Evolutionary conservation across 495 filamentous ascomycete species (phyloP).

Genomic region (Lentithecium fluviatile): DNA sequence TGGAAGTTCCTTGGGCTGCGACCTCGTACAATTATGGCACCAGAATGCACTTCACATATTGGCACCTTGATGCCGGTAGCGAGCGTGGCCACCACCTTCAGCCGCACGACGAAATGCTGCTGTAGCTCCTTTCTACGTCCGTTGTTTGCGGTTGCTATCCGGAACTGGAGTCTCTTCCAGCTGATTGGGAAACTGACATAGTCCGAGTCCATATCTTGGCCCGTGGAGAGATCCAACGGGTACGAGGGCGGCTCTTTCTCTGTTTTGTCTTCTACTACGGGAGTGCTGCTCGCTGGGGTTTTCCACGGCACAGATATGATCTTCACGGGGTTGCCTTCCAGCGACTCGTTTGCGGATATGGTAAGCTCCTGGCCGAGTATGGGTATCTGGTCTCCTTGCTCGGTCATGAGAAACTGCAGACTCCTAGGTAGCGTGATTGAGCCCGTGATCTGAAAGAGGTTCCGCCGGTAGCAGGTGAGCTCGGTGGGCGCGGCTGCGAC

Average conservation of each 20-base stretch:
- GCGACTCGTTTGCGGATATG: constrained; percentile 84
- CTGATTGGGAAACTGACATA: constrained; percentile 78
- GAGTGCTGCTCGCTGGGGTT: constrained; percentile 67
- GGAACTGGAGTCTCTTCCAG: constrained; percentile 91
- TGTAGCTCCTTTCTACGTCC: constrained; percentile 69
- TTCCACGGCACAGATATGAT: constrained; percentile 95
- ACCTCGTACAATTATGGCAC: constrained; percentile 67
- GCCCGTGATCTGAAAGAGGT: constrained; percentile 86
- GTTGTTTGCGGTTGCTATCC: constrained; percentile 86
- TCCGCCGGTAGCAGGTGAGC: constrained; percentile 87
- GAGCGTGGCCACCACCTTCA: constrained; percentile 61
- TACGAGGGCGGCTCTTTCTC: constrained; percentile 68
- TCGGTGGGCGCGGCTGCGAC: constrained; percentile 69
- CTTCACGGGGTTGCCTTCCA: constrained; percentile 83
- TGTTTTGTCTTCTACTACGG: constrained; percentile 56
- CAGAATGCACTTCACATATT: constrained; percentile 62
- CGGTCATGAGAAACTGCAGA: constrained; percentile 71
- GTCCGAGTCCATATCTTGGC: constrained; percentile 74
- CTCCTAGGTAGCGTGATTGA: constrained; percentile 72
- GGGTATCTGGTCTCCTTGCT: constrained; percentile 71
- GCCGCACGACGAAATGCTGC: constrained; percentile 68
- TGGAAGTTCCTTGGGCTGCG: constrained; percentile 69
- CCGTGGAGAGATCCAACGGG: constrained; percentile 68
- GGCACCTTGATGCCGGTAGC: constrained; percentile 56
- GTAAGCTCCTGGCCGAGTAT: constrained; percentile 73